Evolutionary conservation across 2,329 filamentous ascomycete genomes (phyloP), one percentile per base, ranked within the genome.

Genomic region (Neurospora crassa): DNA sequence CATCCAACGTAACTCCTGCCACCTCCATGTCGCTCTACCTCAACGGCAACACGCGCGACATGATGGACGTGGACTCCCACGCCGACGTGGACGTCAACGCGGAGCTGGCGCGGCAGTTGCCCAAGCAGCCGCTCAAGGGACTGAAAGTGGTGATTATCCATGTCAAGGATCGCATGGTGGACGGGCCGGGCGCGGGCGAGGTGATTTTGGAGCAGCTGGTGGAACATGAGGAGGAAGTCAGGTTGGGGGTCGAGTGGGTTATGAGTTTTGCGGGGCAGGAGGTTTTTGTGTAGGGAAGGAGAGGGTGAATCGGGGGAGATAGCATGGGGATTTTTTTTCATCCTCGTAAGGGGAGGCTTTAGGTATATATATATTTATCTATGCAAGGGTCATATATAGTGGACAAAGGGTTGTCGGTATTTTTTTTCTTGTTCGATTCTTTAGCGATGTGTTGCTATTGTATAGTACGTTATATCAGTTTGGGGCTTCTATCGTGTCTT

Each of bases 121-220:
- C 7, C 7, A 29, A 63, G 41, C 72, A 73, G 5, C 89, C 90
- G 7, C 84, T 99, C 5, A 83, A 85, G 69, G 94, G 93, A 0
- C 79, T 98, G 40, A 91, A 89, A 74, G 84, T 99, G 1, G 90
- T 97, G 68, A 89, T 98, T 70, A 98, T 98, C 45, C 96, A 99
- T 78, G 88, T 98, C 77, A 99, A 99, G 79, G 95, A 98, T 74
- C 91, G 87, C 29, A 82, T 97, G 70, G 84, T 85, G 10, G 94
- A 97, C 78, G 92, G 89, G 0, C 88, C 88, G 37, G 79, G 82
- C 68, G 88, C 86, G 1, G 87, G 84, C 43, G 89, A 92, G 3
- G 85, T 82, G 1, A 97, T 98, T 43, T 76, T 96, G 29, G 78
- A 83, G 72, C 89, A 97, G 79, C 80, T 98, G 68, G 78, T 82